Evolutionary conservation across 2,329 filamentous ascomycete genomes (phyloP), one percentile per base, ranked within the genome.

Genomic region (Verticillium dahliae): DNA sequence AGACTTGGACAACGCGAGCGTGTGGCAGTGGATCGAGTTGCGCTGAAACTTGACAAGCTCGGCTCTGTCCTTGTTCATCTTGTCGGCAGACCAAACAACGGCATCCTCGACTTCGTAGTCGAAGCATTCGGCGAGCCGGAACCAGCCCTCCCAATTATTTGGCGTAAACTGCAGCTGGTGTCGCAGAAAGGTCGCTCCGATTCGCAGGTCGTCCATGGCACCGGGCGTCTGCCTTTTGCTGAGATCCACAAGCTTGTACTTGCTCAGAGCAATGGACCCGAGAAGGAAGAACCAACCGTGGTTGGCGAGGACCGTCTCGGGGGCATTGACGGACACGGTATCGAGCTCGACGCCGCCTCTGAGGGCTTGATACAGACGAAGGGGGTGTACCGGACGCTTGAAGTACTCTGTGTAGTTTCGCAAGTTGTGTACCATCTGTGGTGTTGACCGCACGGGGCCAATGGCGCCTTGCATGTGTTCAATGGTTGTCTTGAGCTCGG

Each of bases 221-320:
- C 89, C 89, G 1, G 90, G 89, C 2, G 85, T 91, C 68, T 92
- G 84, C 22, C 92, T 85, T 69, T 94, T 91, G 63, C 81, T 93
- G 75, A 78, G 83, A 79, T 80, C 90, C 71, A 84, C 83, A 37
- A 79, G 82, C 66, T 86, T 86, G 72, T 96, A 98, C 69, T 92
- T 96, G 54, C 90, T 91, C 61, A 98, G 81, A 2, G 91, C 88
- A 61, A 96, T 90, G 81, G 95, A 90, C 22, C 94, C 94, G 64
- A 96, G 85, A 35, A 97, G 78, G 73, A 95, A 97, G 73, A 92
- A 97, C 94, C 94, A 98, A 56, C 92, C 91, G 67, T 91, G 90
- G 31, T 86, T 85, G 0, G 93, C 92, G 38, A 96, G 76, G 0
- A 85, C 83, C 59, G 87, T 88, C 62, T 95, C 90, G 0, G 85